Evolutionary conservation across 495 filamentous ascomycete species (phyloP).

Genomic region (Penicillium argentinense): DNA sequence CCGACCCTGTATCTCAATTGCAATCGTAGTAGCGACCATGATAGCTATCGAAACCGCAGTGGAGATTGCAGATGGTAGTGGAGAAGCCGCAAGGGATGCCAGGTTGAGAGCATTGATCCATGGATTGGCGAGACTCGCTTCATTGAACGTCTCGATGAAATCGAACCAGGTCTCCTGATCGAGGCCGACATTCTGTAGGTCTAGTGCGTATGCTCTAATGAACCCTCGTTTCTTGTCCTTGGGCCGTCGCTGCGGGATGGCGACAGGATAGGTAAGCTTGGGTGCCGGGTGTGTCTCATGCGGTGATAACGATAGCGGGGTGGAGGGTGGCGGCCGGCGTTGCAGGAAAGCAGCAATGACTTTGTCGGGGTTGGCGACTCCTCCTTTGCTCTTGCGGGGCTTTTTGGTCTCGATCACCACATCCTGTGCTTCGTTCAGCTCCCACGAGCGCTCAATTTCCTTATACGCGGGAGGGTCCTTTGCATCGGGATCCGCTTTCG

Average conservation of each 20-base stretch:
- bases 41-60: constrained; percentile 45
- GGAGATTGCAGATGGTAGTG: constrained; percentile 42
- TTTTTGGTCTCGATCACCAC: too few relatives aligned
- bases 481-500: too few relatives aligned
- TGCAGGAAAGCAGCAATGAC: too few relatives aligned
- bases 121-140: constrained; percentile 35
- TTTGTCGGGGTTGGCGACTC: too few relatives aligned
- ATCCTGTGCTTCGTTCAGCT: too few relatives aligned
- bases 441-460: too few relatives aligned
- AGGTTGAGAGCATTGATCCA: constrained; percentile 47
- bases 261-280: constrained; percentile 34
- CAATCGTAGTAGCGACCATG: constrained; percentile 40
- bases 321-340: constrained; percentile 5
- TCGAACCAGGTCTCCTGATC: constrained; percentile 52
- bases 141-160: constrained; percentile 51
- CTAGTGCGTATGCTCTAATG: constrained; percentile 50
- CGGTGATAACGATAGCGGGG: constrained; percentile 10
- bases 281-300: constrained; percentile 21
- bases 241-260: constrained; percentile 35
- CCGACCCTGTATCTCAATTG: constrained; percentile 44
- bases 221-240: constrained; percentile 30
- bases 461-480: too few relatives aligned
- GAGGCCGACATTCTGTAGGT: constrained; percentile 49
- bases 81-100: constrained; percentile 35
- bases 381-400: too few relatives aligned